Evolutionary conservation across 2,329 filamentous ascomycete species (phyloP).

Genomic region (Trichoderma aggressivum): DNA sequence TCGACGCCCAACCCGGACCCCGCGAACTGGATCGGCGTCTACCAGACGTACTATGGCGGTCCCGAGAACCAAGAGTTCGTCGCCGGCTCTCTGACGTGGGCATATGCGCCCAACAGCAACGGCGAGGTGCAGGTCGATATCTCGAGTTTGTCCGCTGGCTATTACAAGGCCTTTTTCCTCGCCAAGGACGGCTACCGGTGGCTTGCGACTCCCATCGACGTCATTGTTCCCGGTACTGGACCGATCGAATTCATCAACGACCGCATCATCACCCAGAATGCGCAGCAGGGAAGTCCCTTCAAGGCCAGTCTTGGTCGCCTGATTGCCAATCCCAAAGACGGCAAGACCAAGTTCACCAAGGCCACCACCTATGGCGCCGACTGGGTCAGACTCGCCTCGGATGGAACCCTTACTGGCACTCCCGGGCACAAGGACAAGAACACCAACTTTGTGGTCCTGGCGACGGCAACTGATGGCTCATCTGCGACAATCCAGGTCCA

Average conservation of each 20-base stretch:
- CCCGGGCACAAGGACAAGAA: slow-evolving; percentile 25
- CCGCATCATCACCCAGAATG: slow-evolving; percentile 35
- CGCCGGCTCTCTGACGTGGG: slow-evolving; percentile 33
- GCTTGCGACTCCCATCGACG: slow-evolving; percentile 33
- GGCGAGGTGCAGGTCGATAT: slow-evolving; percentile 30
- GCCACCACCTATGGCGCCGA: slow-evolving; percentile 19
- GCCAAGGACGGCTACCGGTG: slow-evolving; percentile 35
- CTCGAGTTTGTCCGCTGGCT: slow-evolving; percentile 28
- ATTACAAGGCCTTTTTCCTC: slow-evolving; percentile 38
- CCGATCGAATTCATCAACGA: slow-evolving; percentile 31
- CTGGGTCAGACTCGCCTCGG: slow-evolving; percentile 34
- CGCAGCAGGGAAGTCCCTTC: slow-evolving; percentile 34
- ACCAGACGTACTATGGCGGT: slow-evolving; percentile 32
- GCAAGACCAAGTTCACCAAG: slow-evolving; percentile 29
- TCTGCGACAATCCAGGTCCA: slow-evolving; percentile 28
- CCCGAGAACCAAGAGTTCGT: slow-evolving; percentile 32
- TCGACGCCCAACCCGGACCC: slow-evolving; percentile 27
- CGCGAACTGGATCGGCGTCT: slow-evolving; percentile 41
- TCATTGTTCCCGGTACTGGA: slow-evolving; percentile 26
- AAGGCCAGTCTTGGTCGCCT: slow-evolving; percentile 33
- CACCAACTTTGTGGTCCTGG: slow-evolving; percentile 29
- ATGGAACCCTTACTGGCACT: slow-evolving; percentile 37
- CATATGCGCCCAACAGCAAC: slow-evolving; percentile 28
- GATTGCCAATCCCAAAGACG: slow-evolving; percentile 27
- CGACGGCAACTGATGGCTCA: slow-evolving; percentile 27